These are phyloP conservation scores for Massariosphaeria phaeospora DNA, from an alignment of 495 filamentous ascomycete genomes.

Conservation along the genomic window DNA sequence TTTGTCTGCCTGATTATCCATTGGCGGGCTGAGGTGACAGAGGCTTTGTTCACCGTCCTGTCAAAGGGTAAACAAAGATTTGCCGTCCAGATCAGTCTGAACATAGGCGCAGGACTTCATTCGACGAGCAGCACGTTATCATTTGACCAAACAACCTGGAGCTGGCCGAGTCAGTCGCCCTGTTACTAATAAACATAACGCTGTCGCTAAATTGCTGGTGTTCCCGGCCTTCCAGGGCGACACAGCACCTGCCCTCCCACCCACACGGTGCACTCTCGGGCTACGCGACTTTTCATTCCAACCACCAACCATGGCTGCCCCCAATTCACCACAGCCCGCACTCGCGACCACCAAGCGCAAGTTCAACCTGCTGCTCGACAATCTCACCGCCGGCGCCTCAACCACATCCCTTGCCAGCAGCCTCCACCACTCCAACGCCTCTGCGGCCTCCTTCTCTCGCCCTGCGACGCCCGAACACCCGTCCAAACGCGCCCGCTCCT, in stretches of 20 bases:
- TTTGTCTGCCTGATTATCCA: too few relatives aligned
- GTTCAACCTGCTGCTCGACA: constrained; percentile 42
- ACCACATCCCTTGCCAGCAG: constrained; percentile 19
- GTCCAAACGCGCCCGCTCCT: constrained; percentile 30
- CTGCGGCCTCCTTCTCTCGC: constrained; percentile 17
- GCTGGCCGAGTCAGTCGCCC: too few relatives aligned
- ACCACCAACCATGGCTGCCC: constrained; percentile 9
- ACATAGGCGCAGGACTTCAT: too few relatives aligned
- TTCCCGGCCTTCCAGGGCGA: too few relatives aligned
- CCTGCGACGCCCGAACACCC: constrained; percentile 19
- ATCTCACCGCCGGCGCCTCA: constrained; percentile 31
- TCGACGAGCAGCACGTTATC: too few relatives aligned
- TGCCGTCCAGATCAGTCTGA: too few relatives aligned
- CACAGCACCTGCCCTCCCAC: background rate
- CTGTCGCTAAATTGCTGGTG: too few relatives aligned
- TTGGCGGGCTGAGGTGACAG: too few relatives aligned
- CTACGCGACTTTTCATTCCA: background rate
- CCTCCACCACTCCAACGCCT: constrained; percentile 9
- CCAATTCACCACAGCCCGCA: constrained; percentile 23
- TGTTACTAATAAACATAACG: too few relatives aligned
- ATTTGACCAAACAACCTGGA: too few relatives aligned
- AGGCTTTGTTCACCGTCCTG: too few relatives aligned
- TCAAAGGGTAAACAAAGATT: too few relatives aligned
- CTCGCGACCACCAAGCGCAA: constrained; percentile 43
- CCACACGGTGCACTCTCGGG: background rate